A percentile compares a stretch with the other conserved stretches of the same genome.
These are phyloP conservation scores for Puccinia polysora DNA, from an alignment of 1,284 basidiomycete genomes.

Conservation along the genomic window DNA sequence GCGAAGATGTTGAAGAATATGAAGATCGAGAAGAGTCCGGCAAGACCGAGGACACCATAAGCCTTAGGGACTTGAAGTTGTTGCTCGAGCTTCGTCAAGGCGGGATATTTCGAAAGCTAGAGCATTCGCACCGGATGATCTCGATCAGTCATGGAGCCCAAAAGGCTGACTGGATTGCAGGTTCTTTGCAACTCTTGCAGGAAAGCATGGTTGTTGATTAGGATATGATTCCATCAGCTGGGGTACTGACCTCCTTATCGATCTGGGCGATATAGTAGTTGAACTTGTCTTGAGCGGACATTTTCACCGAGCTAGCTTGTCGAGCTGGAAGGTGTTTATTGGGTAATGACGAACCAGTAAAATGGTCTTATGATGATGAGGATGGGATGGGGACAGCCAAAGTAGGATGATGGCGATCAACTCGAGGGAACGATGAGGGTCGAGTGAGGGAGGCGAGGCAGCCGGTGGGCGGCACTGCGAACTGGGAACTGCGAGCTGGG, in stretches of 20 bases:
- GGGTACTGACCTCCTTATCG: conserved; percentile 38
- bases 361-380: too few species aligned
- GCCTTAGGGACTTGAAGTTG: conserved; percentile 41
- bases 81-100: conserved; percentile 34
- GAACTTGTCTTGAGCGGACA: conserved; percentile 43
- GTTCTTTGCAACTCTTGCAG: background rate
- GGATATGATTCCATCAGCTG: too few species aligned
- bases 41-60: conserved; percentile 44
- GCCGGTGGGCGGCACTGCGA: too few species aligned
- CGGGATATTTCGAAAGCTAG: conserved; percentile 42
- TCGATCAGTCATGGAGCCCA: background rate
- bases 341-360: too few species aligned
- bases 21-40: conserved; percentile 52
- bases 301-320: too few species aligned
- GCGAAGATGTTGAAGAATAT: conserved; percentile 78
- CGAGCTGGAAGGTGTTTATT: too few species aligned
- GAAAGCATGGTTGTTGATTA: background rate
- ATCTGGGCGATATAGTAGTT: conserved; percentile 43
- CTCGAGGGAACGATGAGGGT: too few species aligned
- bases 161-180: background rate
- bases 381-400: too few species aligned
- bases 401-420: too few species aligned
- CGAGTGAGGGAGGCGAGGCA: too few species aligned
- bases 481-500: too few species aligned
- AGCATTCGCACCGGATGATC: background rate